Conservation (phyloP, 257 asterid genomes). For the Solanum rostratum region DNA sequence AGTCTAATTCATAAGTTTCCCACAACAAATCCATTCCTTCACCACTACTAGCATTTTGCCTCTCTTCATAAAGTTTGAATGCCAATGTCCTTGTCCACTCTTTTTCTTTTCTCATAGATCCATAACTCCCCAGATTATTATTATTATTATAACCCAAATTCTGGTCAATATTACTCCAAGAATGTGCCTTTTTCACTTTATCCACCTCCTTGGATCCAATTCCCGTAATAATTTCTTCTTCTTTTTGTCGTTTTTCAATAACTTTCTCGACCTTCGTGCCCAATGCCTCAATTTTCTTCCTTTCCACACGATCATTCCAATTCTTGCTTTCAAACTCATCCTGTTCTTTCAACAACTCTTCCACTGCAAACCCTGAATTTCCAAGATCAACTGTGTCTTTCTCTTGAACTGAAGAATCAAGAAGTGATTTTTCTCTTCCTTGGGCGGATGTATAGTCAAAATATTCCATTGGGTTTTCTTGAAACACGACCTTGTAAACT, state of each 20-base stretch:
- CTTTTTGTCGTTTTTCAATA: background rate
- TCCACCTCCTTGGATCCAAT: slow-evolving; percentile 36
- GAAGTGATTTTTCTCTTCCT: background rate
- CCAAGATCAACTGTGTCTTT: background rate
- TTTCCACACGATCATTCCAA: background rate
- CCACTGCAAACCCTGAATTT: slow-evolving; percentile 10
- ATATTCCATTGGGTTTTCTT: slow-evolving; percentile 6
- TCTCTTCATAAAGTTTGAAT: slow-evolving; percentile 68
- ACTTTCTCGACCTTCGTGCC: slow-evolving; percentile 13
- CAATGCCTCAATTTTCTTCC: slow-evolving; percentile 10
- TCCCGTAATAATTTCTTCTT: background rate
- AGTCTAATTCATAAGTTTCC: slow-evolving; percentile 61
- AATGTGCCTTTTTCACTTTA: slow-evolving; percentile 5
- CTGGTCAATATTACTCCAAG: slow-evolving; percentile 15
- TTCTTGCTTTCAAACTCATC: slow-evolving; percentile 1
- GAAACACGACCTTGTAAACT: slow-evolving; percentile 35
- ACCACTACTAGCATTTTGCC: slow-evolving; percentile 36
- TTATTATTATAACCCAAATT: background rate
- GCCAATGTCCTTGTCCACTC: slow-evolving; percentile 85
- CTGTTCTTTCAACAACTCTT: slow-evolving; percentile 6
- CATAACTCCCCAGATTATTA: slow-evolving; percentile 22
- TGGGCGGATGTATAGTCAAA: slow-evolving; percentile 5
- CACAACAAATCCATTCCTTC: slow-evolving; percentile 89
- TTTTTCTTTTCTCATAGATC: slow-evolving; percentile 68
- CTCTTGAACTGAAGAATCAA: background rate